Conservation (phyloP, 805 yeast genomes). For the Kazachstania taianensis region DNA sequence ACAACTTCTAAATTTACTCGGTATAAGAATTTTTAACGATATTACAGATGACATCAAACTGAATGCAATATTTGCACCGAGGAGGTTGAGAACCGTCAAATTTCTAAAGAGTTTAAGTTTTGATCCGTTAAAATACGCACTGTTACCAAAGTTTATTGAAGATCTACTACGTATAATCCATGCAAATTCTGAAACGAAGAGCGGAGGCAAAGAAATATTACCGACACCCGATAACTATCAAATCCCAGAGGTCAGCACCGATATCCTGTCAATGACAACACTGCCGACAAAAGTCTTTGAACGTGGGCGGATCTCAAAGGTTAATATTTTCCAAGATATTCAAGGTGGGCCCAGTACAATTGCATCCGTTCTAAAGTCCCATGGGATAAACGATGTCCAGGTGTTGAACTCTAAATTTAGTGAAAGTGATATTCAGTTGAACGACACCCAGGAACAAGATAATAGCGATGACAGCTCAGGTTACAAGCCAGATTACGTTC, state of each 20-base stretch:
- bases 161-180: conserved; percentile 34
- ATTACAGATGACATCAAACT: conserved; percentile 20
- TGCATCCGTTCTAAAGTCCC: conserved; percentile 18
- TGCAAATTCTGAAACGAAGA: no score
- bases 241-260: conserved; percentile 28
- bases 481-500: conserved; percentile 13
- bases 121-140: conserved; percentile 37
- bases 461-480: background rate
- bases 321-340: conserved; percentile 21
- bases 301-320: conserved; percentile 12
- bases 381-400: conserved; percentile 19
- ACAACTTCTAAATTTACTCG: conserved; percentile 37
- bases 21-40: conserved; percentile 40
- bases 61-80: conserved; percentile 63
- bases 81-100: conserved; percentile 72
- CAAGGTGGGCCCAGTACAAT: conserved; percentile 23
- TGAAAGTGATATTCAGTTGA: conserved; percentile 9
- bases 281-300: conserved; percentile 17
- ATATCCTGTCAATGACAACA: conserved; percentile 10
- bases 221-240: conserved; percentile 23
- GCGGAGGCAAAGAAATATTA: conserved; percentile 5
- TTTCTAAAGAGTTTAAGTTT: conserved; percentile 61
- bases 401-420: conserved; percentile 14
- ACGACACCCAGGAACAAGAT: background rate
- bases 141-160: conserved; percentile 45